Evolutionary conservation across 2,329 filamentous ascomycete species (phyloP), one percentile per base, ranked within the genome.

Genomic region (Verticillium tricorpus): DNA sequence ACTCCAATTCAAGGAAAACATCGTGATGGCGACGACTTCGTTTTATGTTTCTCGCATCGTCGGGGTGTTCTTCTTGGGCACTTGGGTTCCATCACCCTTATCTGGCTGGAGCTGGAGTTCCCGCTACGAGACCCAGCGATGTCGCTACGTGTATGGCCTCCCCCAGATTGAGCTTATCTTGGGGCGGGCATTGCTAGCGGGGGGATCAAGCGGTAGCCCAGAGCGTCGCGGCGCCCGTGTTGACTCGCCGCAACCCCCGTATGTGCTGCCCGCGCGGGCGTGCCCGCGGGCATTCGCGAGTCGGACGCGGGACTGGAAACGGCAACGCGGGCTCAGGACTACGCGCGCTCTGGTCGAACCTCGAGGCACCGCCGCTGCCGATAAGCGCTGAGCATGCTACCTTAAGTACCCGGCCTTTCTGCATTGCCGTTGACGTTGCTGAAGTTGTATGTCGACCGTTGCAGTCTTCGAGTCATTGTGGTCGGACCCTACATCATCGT

Each of bases 351-450:
- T 11, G 45, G 19, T 50, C 8, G 19, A 25, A 22, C 45, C 25
- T 32, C 55, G 5, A 32, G 15, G 14, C 11, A 28, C 14, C 50
- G 17, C n/a, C 12, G 55, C 55, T 32, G 11, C 45, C 19, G 45
- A 52, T 52, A 52, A 56, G 54, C 25, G 8, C 14, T 32, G 54
- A 15, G 28, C 50, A 15, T 55, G 50, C 55, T 17, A 14, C 6
- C 55, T 22, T 35, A 57, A 57, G 55, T 35, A 35, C 22, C 55
- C 15, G 25, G 25, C 54, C 54, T 34, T 57, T 57, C 55, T 35
- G 55, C 55, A 37, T 22, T 37, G 32, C 32, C 32, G 34, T 72
- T 52, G 45, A 52, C 3, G 45, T 22, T 25, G 45, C 19, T 22
- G n/a, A 14, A 2, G 8, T 2, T 4, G 19, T 19, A 22, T 22